Base-by-base conservation (phyloP, 768 basidiomycete species). In the Russula vinacea region DNA sequence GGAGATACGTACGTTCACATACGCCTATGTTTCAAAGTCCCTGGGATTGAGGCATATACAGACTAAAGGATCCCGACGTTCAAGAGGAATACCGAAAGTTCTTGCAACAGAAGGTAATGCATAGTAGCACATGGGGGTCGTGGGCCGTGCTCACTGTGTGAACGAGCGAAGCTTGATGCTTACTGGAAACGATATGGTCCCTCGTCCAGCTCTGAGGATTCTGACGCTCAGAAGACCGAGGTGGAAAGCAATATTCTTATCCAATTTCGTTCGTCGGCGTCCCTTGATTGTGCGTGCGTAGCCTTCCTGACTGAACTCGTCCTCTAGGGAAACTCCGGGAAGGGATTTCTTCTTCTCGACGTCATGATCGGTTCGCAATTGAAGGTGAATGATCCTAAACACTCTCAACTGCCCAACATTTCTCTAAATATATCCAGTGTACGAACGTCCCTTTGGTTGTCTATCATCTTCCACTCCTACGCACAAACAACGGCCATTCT, bases 401-500 rank as follows among this genome's bases (percentile, higher is more conserved):
- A n/a, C 57, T 39, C n/a, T 26, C 3, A 7, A 51, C 19, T 19
- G n/a, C 32, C 7, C 22, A n/a, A 37, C 39, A 22, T 45, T 44
- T 50, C 33, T 26, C 29, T 54, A 17, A 14, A 42, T n/a, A 56
- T 35, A 7, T 39, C 35, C 69, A 91, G 90, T 83, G 1, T 90
- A 89, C 71, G 87, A 92, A 88, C 82, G 5, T 92, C 90, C 0
- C 76, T 90, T 24, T 83, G 80, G 72, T 78, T 90, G 35, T 80
- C 88, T 29, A 76, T 83, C 32, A 67, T 89, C 35, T 91, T 90
- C 75, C 77, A 80, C 54, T 82, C 83, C 0, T 78, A 83, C 0
- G 77, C 78, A 44, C 88, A 91, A 73, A 82, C 84, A 4, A 80
- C 80, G 8, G 81, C 87, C 19, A 80, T 88, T 63, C 77, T 88